Conservation (phyloP, 2,329 filamentous ascomycete species). For the Curvularia verruculosa region DNA sequence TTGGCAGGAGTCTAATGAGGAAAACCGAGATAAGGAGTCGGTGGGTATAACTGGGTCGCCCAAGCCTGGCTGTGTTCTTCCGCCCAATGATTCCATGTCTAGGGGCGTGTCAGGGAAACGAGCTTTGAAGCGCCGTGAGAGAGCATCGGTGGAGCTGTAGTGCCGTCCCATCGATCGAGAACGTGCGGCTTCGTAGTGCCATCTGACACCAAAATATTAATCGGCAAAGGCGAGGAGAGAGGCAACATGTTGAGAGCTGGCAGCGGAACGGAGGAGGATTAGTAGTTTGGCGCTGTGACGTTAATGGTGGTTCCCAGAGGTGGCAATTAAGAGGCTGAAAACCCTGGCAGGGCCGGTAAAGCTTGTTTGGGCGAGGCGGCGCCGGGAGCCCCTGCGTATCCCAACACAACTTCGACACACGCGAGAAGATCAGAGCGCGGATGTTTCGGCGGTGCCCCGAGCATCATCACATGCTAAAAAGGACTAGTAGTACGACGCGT, state of each 20-base stretch:
- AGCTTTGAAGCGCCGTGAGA: constrained; percentile 12
- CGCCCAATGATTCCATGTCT: constrained; percentile 33
- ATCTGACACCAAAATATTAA: constrained; percentile 7
- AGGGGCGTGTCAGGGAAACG: constrained; percentile 32
- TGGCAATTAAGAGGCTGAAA: constrained; percentile 37
- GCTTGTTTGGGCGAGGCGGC: constrained; percentile 28
- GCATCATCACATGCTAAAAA: constrained; percentile 23
- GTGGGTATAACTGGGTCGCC: constrained; percentile 45
- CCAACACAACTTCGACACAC: constrained; percentile 32
- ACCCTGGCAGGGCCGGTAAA: constrained; percentile 27
- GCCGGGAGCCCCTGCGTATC: constrained; percentile 24
- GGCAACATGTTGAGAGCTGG: constrained; percentile 2
- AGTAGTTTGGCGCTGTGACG: constrained; percentile 15
- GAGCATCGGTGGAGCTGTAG: constrained; percentile 22
- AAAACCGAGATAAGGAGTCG: constrained; percentile 42
- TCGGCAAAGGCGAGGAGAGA: constrained; percentile 2
- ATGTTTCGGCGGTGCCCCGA: constrained; percentile 23
- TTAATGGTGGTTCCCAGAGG: constrained; percentile 22
- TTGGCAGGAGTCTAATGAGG: constrained; percentile 34
- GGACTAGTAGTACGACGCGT: constrained; percentile 4
- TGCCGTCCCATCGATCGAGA: constrained; percentile 20
- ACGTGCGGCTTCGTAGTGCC: constrained; percentile 3
- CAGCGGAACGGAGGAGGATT: constrained; percentile 7
- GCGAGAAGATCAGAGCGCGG: constrained; percentile 18
- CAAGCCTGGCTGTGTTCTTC: constrained; percentile 33